Evolutionary conservation across 805 yeast species (phyloP).

Genomic region (Barnettozyma siamensis): DNA sequence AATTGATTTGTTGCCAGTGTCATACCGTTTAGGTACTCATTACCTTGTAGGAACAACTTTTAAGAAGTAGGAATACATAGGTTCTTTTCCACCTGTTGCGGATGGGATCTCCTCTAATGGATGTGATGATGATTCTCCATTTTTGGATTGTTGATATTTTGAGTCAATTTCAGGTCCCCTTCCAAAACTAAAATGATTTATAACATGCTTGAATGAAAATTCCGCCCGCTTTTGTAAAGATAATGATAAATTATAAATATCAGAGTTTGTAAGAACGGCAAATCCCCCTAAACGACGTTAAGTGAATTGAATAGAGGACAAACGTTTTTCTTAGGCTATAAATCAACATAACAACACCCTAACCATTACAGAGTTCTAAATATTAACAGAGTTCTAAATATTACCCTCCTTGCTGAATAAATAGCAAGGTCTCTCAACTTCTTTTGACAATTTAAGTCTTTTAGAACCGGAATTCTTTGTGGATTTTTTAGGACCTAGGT

Average conservation of each 20-base stretch:
- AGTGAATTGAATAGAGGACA: too few relatives aligned
- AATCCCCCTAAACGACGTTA: too few relatives aligned
- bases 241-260: conserved; percentile 80
- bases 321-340: too few relatives aligned
- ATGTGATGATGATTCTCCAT: conserved; percentile 41
- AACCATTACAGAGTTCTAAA: too few relatives aligned
- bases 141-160: conserved; percentile 13
- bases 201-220: conserved; percentile 69
- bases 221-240: conserved; percentile 48
- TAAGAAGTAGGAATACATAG: conserved; percentile 69
- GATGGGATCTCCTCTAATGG: conserved; percentile 59
- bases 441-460: too few relatives aligned
- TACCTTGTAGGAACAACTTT: conserved; percentile 90
- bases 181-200: conserved; percentile 84
- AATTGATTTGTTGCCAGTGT: conserved; percentile 80
- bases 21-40: conserved; percentile 54
- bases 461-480: too few relatives aligned
- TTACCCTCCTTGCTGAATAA: too few relatives aligned
- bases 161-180: conserved; percentile 47
- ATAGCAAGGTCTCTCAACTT: too few relatives aligned
- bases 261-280: too few relatives aligned
- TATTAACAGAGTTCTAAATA: too few relatives aligned
- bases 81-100: conserved; percentile 43
- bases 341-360: too few relatives aligned
- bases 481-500: too few relatives aligned